A percentile compares a stretch with the other conserved stretches of the same genome.
Conservation (phyloP, 106 monocot genomes). For the Agapanthus africanus region DNA sequence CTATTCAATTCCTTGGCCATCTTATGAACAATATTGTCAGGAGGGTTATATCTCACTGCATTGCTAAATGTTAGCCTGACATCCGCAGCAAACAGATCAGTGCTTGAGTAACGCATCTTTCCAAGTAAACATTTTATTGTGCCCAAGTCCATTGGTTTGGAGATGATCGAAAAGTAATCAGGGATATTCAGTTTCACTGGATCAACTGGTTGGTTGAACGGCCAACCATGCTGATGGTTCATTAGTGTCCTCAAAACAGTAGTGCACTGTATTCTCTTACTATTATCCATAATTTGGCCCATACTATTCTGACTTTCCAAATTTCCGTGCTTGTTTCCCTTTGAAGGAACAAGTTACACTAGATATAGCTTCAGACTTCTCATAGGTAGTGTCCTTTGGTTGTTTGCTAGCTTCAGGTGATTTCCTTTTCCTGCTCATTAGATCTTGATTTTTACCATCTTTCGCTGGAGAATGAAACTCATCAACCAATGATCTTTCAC, state of each 20-base stretch:
- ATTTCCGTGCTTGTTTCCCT: no score
- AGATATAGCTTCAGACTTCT: no score
- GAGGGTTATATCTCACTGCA: constrained; percentile 52
- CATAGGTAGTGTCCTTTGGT: no score
- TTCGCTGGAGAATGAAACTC: no score
- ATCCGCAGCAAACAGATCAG: constrained; percentile 39
- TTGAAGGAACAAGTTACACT: no score
- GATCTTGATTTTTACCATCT: no score
- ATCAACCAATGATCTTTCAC: no score
- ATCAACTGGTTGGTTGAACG: constrained; percentile 47
- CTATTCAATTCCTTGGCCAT: constrained; percentile 33
- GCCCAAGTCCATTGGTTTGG: constrained; percentile 56
- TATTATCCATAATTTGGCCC: constrained; percentile 29
- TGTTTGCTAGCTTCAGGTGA: no score
- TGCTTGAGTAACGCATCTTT: constrained; percentile 21
- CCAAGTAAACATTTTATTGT: constrained; percentile 33
- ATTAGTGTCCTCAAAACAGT: constrained; percentile 36
- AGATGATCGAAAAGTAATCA: constrained; percentile 45
- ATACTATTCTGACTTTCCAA: no score
- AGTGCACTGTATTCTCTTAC: constrained; percentile 23
- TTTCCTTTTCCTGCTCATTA: no score
- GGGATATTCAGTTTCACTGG: constrained; percentile 36
- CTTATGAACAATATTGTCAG: constrained; percentile 35
- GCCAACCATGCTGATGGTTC: constrained; percentile 37
- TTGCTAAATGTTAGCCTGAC: constrained; percentile 55